Base-by-base conservation (phyloP, 2,329 filamentous ascomycete species). In the Dryadomyces quercivorus region DNA sequence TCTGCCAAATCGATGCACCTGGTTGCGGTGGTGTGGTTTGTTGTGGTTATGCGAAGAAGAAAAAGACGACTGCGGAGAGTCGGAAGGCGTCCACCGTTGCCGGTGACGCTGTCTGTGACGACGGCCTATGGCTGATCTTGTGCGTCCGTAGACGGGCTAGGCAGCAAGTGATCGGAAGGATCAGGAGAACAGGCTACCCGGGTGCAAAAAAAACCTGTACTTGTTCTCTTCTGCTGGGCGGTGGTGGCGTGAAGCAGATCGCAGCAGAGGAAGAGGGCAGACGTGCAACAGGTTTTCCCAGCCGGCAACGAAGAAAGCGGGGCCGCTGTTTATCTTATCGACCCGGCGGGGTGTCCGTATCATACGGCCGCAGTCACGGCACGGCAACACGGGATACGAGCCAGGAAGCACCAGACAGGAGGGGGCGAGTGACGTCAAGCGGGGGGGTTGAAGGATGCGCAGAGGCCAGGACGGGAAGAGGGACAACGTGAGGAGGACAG, bases 1-100 rank as follows among this genome's bases (percentile, higher is more conserved):
- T 55, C 72, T 88, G 60, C 49, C 36, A 18, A 31, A 20, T 5
- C 38, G 6, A 34, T 31, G 45, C 4, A 31, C 26, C 8, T 31
- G 26, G 26, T 31, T 31, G 26, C 26, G 26, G 26, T 31, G 26
- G 26, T 31, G 26, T 40, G 16, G 31, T 21, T 36, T n/a, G 26
- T n/a, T 18, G 15, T 54, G 53, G 26, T 36, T 16, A 6, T 7
- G 26, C 8, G 12, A 18, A 10, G 20, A 10, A 6, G 34, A n/a
- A 18, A 9, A 31, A 46, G 36, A 40, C 15, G 36, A 40, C 10
- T 40, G 10, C 36, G 4, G 36, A 12, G 36, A 40, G 36, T 5
- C 15, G 18, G 50, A 52, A 18, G 43, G 34, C 43, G 51, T 13
- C 43, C 43, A 38, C 51, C 43, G 51, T 26, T 40, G 42, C 52